These are phyloP conservation scores for Graphilbum fragrans DNA, from an alignment of 2,329 filamentous ascomycete genomes.

Conservation along the genomic window DNA sequence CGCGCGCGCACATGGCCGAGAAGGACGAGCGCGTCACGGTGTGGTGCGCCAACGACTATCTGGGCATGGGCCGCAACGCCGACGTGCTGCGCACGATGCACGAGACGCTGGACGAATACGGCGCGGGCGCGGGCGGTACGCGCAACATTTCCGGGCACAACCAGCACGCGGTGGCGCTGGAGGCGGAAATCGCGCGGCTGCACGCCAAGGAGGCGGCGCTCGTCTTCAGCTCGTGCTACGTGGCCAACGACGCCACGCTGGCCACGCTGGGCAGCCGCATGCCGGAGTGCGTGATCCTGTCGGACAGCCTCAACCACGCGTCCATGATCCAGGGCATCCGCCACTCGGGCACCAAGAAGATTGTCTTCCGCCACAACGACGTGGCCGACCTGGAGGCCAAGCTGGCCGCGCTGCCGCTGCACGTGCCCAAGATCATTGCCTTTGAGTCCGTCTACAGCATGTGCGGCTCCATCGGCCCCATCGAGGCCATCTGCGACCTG, in stretches of 20 bases:
- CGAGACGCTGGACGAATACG: slow-evolving; percentile 85
- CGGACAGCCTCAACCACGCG: slow-evolving; percentile 92
- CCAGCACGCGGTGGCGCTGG: slow-evolving; percentile 77
- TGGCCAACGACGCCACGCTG: slow-evolving; percentile 93
- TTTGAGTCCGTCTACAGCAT: slow-evolving; percentile 99
- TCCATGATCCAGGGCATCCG: slow-evolving; percentile 99
- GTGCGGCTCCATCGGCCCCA: slow-evolving; percentile 95
- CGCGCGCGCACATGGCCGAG: slow-evolving; percentile 79
- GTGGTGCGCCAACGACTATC: slow-evolving; percentile 98
- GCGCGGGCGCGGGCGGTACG: slow-evolving; percentile 88
- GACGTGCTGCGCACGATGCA: slow-evolving; percentile 87
- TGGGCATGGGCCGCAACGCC: slow-evolving; percentile 91
- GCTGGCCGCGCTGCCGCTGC: slow-evolving; percentile 70
- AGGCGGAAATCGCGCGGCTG: slow-evolving; percentile 70
- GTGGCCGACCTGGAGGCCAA: slow-evolving; percentile 87
- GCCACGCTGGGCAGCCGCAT: slow-evolving; percentile 95
- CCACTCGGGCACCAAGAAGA: slow-evolving; percentile 91
- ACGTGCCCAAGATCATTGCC: slow-evolving; percentile 93
- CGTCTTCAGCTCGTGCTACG: slow-evolving; percentile 96
- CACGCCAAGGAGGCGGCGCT: slow-evolving; percentile 87
- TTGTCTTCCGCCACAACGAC: slow-evolving; percentile 98
- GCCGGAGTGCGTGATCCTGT: slow-evolving; percentile 94
- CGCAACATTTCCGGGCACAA: slow-evolving; percentile 98
- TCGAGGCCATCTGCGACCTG: slow-evolving; percentile 89
- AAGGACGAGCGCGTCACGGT: slow-evolving; percentile 83